phyloP scores from a whole-genome alignment of 495 filamentous ascomycete genomes.

The Xylaria nigripes region DNA sequence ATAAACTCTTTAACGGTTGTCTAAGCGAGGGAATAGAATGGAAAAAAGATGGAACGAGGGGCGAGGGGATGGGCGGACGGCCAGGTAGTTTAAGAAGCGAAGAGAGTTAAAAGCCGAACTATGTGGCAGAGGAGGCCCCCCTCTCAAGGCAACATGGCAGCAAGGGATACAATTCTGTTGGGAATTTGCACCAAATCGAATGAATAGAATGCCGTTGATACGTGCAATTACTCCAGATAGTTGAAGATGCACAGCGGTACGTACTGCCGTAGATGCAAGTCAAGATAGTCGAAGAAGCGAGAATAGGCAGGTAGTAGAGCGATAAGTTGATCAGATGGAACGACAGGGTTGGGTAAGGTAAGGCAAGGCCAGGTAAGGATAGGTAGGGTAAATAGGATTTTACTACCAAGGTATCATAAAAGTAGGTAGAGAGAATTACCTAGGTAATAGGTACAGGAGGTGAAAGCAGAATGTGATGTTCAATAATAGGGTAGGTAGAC shows the following conservation, averaged over 20 bases:
- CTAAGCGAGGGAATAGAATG: slow-evolving; percentile 15
- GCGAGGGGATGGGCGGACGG: background rate
- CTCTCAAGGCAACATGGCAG: slow-evolving; percentile 6
- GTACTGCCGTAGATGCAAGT: too few species aligned
- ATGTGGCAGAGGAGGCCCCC: background rate
- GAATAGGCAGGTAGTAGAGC: too few species aligned
- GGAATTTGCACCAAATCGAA: background rate
- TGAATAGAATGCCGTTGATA: background rate
- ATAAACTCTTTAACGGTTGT: slow-evolving; percentile 3
- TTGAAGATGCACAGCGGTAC: too few species aligned
- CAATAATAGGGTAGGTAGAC: background rate
- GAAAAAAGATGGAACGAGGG: background rate
- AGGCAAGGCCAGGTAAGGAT: too few species aligned
- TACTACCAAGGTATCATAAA: too few species aligned
- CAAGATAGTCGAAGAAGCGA: too few species aligned
- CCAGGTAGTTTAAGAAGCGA: background rate
- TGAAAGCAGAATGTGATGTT: background rate
- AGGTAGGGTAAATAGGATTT: too few species aligned
- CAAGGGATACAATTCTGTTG: background rate
- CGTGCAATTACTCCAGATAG: too few species aligned
- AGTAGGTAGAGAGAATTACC: background rate
- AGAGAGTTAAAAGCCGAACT: background rate
- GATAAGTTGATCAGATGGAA: too few species aligned
- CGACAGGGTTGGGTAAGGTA: too few species aligned
- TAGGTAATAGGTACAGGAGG: background rate